Percentiles rank a stretch among this genome's conserved stretches.
phyloP scores from a whole-genome alignment of 441 rosid genomes.

The Aleurites moluccanus region DNA sequence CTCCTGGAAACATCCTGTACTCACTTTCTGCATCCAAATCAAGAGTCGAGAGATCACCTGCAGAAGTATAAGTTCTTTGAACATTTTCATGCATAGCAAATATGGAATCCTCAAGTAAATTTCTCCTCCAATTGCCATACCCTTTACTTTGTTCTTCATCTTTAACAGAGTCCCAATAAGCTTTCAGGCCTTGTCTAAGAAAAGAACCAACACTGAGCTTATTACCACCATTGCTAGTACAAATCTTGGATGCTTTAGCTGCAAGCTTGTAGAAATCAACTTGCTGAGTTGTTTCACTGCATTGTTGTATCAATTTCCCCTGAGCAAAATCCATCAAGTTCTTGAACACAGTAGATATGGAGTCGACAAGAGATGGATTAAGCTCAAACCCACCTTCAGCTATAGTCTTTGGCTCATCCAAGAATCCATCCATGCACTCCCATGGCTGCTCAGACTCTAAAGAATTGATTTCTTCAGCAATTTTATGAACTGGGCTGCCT shows the following conservation, averaged over 20 bases:
- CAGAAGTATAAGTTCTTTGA: slow-evolving; percentile 91
- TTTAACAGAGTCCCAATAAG: slow-evolving; percentile 49
- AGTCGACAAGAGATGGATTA: slow-evolving; percentile 45
- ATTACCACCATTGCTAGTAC: slow-evolving; percentile 19
- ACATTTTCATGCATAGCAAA: slow-evolving; percentile 71
- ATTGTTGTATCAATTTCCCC: slow-evolving; percentile 41
- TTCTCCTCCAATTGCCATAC: slow-evolving; percentile 52
- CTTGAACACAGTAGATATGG: slow-evolving; percentile 59
- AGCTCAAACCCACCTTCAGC: slow-evolving; percentile 83
- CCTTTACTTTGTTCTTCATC: slow-evolving; percentile 31
- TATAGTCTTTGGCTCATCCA: slow-evolving; percentile 47
- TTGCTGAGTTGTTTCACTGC: slow-evolving; percentile 6
- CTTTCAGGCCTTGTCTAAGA: slow-evolving; percentile 60
- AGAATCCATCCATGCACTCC: slow-evolving; percentile 90
- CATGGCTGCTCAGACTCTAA: slow-evolving; percentile 75
- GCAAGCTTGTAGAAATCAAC: slow-evolving; percentile 45
- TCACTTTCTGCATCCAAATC: slow-evolving; percentile 89
- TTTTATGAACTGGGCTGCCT: slow-evolving; percentile 79
- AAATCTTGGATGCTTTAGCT: slow-evolving; percentile 36
- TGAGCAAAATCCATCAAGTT: slow-evolving; percentile 80
- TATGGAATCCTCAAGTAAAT: slow-evolving; percentile 64
- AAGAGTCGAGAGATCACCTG: slow-evolving; percentile 67
- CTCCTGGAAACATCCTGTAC: slow-evolving; percentile 88
- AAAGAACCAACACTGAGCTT: slow-evolving; percentile 26
- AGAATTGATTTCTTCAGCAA: slow-evolving; percentile 66